Base-by-base conservation (phyloP, 2,329 filamentous ascomycete species). In the Ophiosphaerella narmari region DNA sequence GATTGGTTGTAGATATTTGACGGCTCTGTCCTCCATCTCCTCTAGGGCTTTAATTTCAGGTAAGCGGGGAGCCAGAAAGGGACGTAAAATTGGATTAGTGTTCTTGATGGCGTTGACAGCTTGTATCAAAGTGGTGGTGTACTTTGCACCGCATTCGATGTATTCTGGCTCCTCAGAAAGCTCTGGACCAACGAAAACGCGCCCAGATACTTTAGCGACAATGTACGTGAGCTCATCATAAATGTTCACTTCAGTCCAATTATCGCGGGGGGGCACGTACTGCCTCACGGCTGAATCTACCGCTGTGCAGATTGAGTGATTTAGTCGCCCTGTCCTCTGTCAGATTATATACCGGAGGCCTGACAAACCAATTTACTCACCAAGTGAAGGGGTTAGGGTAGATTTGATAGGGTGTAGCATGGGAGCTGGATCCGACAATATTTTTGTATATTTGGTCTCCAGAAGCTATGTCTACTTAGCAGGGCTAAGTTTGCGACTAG, bases 351-450 rank as follows among this genome's bases (percentile, higher is more conserved):
- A 13, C 18, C 13, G 8, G 14, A 23, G 5, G 13, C 18, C 13
- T 5, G 14, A 23, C 4, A 40, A 31, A 7, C 5, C 16, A 9
- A n/a, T 31, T 2, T 14, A 50, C 63, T n/a, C 57, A 73, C 70
- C 42, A n/a, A 74, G 60, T 26, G 63, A 60, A 14, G 71, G 69
- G 7, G 70, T 74, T 8, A 74, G 56, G 36, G 73, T 67, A 0
- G 63, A 59, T 47, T 63, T 71, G 44, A 74, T 54, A 4, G 64
- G 47, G 43, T 71, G 66, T 0, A 46, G 9, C 1, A 57, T 16
- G 3, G 64, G 14, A 2, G 48, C 38, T 5, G 57, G 44, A 4
- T 70, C 65, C 2, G 59, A 48, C 3, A 39, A 7, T 12, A 73
- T 7, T 7, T 53, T 59, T 6, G 71, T 74, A 46, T 72, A 73